These are phyloP conservation scores for Mortierella sp. DNA, from an alignment of 371 early-diverging fungal species.

Conservation along the genomic window DNA sequence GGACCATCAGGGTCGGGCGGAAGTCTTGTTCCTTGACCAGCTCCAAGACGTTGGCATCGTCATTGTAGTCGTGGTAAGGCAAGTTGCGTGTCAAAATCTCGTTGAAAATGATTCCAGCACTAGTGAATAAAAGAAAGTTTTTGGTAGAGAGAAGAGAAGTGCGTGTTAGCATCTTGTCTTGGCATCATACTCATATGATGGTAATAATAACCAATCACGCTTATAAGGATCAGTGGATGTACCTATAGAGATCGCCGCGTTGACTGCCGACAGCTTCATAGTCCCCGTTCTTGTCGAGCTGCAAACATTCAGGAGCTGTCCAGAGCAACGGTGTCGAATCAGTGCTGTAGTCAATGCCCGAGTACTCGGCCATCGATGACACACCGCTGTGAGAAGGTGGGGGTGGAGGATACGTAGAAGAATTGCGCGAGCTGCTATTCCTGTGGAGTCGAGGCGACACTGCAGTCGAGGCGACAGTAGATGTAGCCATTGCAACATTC, in stretches of 20 bases:
- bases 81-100: slow-evolving; percentile 63
- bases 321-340: slow-evolving; percentile 55
- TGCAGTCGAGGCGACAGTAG: not conserved
- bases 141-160: not conserved
- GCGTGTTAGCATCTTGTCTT: not conserved
- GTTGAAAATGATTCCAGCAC: slow-evolving; percentile 66
- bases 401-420: not conserved
- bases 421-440: not conserved
- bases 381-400: slow-evolving; percentile 18
- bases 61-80: slow-evolving; percentile 58
- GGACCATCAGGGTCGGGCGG: slow-evolving; percentile 39
- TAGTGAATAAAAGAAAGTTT: slow-evolving; percentile 8
- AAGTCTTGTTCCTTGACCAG: slow-evolving; percentile 46
- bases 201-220: not conserved
- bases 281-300: slow-evolving; percentile 31
- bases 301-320: slow-evolving; percentile 65
- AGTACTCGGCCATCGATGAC: slow-evolving; percentile 30
- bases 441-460: slow-evolving; percentile 9
- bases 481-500: not conserved
- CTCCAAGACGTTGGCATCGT: slow-evolving; percentile 36
- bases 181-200: not conserved
- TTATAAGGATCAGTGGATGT: not conserved
- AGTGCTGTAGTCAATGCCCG: slow-evolving; percentile 30
- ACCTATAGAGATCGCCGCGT: slow-evolving; percentile 63
- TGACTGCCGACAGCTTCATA: slow-evolving; percentile 59